Evolutionary conservation across 441 rosid species (phyloP).

Genomic region (Jatropha multifida): DNA sequence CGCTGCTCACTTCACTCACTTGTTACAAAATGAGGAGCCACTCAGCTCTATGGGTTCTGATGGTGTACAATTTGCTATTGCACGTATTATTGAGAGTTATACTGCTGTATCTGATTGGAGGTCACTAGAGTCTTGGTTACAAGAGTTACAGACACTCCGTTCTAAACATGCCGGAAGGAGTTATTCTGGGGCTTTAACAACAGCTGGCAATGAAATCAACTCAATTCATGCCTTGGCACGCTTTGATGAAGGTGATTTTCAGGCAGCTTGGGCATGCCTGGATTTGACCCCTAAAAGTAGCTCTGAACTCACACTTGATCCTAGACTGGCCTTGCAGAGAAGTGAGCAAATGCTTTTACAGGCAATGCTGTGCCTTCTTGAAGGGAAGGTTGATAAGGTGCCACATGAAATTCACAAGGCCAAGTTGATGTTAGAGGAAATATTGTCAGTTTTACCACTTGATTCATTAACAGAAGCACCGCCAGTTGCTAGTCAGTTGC

Average conservation of each 20-base stretch:
- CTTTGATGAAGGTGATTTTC: slow-evolving; percentile 89
- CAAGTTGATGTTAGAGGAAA: slow-evolving; percentile 85
- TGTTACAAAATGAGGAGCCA: slow-evolving; percentile 80
- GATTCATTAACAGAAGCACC: slow-evolving; percentile 85
- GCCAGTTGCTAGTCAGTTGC: slow-evolving; percentile 77
- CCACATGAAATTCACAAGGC: slow-evolving; percentile 74
- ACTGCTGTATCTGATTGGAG: slow-evolving; percentile 94
- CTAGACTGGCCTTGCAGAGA: slow-evolving; percentile 89
- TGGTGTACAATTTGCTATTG: slow-evolving; percentile 86
- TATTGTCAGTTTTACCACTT: slow-evolving; percentile 73
- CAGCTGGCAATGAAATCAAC: slow-evolving; percentile 95
- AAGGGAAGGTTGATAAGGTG: slow-evolving; percentile 74
- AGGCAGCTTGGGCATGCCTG: slow-evolving; percentile 88
- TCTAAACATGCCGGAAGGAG: slow-evolving; percentile 95
- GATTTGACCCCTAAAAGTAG: slow-evolving; percentile 97
- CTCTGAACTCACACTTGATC: slow-evolving; percentile 89
- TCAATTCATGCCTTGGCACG: slow-evolving; percentile 90
- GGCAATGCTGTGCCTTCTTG: slow-evolving; percentile 74
- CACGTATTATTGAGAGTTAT: slow-evolving; percentile 88
- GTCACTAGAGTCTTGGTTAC: slow-evolving; percentile 81
- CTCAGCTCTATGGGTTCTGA: slow-evolving; percentile 86
- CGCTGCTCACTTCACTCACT: slow-evolving; percentile 76
- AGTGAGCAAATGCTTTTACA: slow-evolving; percentile 99
- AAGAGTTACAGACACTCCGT: slow-evolving; percentile 88
- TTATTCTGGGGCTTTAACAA: slow-evolving; percentile 91